Evolutionary conservation across 2,329 filamentous ascomycete genomes (phyloP).

Genomic region (Exophiala mesophila): DNA sequence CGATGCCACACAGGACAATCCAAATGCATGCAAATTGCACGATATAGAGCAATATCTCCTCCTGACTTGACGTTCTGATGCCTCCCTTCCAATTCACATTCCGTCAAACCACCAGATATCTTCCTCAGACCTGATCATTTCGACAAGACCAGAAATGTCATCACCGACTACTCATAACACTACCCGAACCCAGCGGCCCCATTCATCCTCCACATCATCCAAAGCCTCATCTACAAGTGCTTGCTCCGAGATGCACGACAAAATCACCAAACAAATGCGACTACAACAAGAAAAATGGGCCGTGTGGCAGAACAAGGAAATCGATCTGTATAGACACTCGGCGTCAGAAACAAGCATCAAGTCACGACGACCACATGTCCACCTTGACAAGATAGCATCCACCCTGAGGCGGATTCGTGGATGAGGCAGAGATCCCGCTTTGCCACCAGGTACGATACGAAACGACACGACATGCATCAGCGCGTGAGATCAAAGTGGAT

Average conservation of each 20-base stretch:
- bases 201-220: conserved; percentile 16
- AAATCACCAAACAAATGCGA: conserved; percentile 20
- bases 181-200: conserved; percentile 1
- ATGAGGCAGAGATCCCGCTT: conserved; percentile 4
- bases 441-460: no score
- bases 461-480: no score
- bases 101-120: no score
- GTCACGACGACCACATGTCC: conserved; percentile 17
- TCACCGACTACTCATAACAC: no score
- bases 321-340: conserved; percentile 12
- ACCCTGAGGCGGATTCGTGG: conserved; percentile 16
- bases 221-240: conserved; percentile 3
- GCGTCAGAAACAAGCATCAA: conserved; percentile 12
- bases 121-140: no score
- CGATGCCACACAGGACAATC: no score
- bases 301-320: conserved; percentile 19
- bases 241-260: conserved; percentile 16
- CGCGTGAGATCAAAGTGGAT: no score
- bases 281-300: conserved; percentile 17
- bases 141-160: no score
- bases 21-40: no score
- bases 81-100: no score
- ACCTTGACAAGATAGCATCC: conserved; percentile 15
- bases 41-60: no score
- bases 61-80: no score